Evolutionary conservation across 1,284 basidiomycete genomes (phyloP).

Genomic region (Rhodotorula sp.): DNA sequence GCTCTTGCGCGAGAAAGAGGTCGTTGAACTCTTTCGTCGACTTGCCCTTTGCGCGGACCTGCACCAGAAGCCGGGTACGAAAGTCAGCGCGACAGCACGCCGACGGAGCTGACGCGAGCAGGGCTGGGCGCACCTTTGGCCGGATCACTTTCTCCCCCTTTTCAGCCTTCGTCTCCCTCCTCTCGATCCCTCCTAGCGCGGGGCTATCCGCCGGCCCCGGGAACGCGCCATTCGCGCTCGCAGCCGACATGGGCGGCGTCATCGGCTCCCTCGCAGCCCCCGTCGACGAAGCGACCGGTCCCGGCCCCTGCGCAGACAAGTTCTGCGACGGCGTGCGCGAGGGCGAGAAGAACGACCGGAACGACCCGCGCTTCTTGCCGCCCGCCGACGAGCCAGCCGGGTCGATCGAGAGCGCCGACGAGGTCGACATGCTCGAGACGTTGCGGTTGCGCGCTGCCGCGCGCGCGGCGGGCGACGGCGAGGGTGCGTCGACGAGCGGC

Average conservation of each 20-base stretch:
- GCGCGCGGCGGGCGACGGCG: background rate
- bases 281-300: background rate
- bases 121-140: slow-evolving; percentile 1
- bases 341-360: slow-evolving; percentile 3
- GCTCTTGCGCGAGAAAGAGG: slow-evolving; percentile 50
- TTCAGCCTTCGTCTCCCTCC: slow-evolving; percentile 3
- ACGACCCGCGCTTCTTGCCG: slow-evolving; percentile 1
- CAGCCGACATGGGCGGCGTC: background rate
- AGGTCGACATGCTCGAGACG: slow-evolving; percentile 1
- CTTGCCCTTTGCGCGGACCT: slow-evolving; percentile 40
- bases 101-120: background rate
- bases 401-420: background rate
- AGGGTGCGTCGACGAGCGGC: background rate
- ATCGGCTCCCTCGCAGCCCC: too few species aligned
- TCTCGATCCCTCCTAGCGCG: background rate
- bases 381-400: background rate
- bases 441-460: background rate
- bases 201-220: background rate
- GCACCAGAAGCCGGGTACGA: background rate
- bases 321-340: background rate
- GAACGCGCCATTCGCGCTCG: background rate
- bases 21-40: slow-evolving; percentile 41
- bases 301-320: background rate
- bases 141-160: slow-evolving; percentile 12
- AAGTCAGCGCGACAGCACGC: background rate